Percentiles rank a stretch among this genome's conserved stretches.
These are phyloP conservation scores for Pisolithus sp. DNA, from an alignment of 768 basidiomycete species.

Conservation along the genomic window DNA sequence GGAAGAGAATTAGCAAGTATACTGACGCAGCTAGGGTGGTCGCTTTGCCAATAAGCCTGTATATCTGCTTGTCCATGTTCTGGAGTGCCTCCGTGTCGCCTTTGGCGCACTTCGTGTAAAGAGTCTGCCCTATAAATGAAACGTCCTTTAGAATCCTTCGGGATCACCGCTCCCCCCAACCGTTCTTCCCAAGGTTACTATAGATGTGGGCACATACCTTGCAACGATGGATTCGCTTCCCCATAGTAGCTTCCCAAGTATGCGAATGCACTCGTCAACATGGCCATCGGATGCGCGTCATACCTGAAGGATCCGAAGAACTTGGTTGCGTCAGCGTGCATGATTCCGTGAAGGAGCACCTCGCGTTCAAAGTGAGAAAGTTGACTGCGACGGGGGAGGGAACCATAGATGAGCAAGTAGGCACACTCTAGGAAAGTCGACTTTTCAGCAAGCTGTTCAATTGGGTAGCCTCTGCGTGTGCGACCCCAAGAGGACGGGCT, in stretches of 20 bases:
- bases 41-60: conserved; percentile 80
- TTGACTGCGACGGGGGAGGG: conserved; percentile 60
- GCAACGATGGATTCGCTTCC: conserved; percentile 84
- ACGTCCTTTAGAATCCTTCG: not conserved
- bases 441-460: conserved; percentile 79
- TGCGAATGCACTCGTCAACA: conserved; percentile 79
- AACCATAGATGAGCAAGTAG: conserved; percentile 85
- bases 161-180: not conserved
- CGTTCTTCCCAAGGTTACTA: not conserved
- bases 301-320: conserved; percentile 76
- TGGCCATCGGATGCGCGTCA: conserved; percentile 90
- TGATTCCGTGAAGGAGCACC: conserved; percentile 68
- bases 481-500: conserved; percentile 2
- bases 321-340: conserved; percentile 62
- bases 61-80: conserved; percentile 90
- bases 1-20: not conserved
- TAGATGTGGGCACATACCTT: conserved; percentile 41
- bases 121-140: conserved; percentile 52
- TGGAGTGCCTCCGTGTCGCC: conserved; percentile 61
- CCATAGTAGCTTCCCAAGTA: conserved; percentile 84
- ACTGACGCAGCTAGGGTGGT: conserved; percentile 81
- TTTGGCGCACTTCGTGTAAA: conserved; percentile 66
- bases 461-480: conserved; percentile 77
- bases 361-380: conserved; percentile 63
- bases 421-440: conserved; percentile 78